Evolutionary conservation across 2,329 filamentous ascomycete species (phyloP).

Genomic region (Fusarium armeniacum): DNA sequence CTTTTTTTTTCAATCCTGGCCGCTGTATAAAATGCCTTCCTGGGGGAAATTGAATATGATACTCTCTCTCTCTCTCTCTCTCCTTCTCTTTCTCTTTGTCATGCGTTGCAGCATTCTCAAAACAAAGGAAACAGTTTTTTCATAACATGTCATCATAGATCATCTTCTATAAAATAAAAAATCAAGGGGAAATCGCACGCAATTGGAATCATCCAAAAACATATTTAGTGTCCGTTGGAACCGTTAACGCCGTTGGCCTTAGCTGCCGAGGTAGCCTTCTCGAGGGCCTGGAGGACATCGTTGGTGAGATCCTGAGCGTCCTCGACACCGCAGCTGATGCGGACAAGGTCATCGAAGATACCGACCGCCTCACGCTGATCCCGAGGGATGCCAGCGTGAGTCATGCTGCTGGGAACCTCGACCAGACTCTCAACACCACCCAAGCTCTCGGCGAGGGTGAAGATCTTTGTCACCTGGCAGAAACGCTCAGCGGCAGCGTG

Average conservation of each 20-base stretch:
- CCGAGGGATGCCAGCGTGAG: constrained; percentile 92
- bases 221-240: constrained; percentile 40
- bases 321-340: constrained; percentile 94
- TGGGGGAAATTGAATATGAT: constrained; percentile 18
- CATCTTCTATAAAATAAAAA: constrained; percentile 27
- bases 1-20: constrained; percentile 25
- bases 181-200: constrained; percentile 15
- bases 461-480: constrained; percentile 90
- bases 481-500: constrained; percentile 89
- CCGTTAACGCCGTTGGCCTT: constrained; percentile 52
- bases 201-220: constrained; percentile 12
- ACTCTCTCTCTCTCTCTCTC: not conserved
- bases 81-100: constrained; percentile 22
- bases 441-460: constrained; percentile 92
- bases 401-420: constrained; percentile 96
- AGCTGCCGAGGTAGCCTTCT: constrained; percentile 72
- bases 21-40: constrained; percentile 44
- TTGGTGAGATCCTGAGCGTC: constrained; percentile 85
- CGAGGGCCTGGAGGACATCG: constrained; percentile 86
- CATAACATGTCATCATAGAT: constrained; percentile 43
- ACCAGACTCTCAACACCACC: constrained; percentile 93
- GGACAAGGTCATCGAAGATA: constrained; percentile 93
- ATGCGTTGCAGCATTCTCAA: constrained; percentile 24
- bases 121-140: constrained; percentile 36
- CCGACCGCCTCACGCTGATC: constrained; percentile 92